These are phyloP conservation scores for Annulohypoxylon bovei DNA, from an alignment of 495 filamentous ascomycete species.

Conservation along the genomic window DNA sequence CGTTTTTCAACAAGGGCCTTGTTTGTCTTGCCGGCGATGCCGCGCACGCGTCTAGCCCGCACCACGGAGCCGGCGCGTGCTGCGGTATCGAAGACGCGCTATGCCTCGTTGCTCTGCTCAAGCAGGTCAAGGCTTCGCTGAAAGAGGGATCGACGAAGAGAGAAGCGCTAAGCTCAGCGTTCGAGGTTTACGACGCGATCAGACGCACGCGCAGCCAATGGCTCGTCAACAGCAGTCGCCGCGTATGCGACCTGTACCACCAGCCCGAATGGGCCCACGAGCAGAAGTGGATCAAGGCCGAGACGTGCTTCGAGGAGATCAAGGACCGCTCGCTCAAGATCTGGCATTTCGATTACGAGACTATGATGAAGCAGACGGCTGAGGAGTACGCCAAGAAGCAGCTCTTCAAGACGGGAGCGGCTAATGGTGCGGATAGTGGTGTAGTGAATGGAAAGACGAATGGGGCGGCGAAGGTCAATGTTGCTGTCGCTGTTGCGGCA, in stretches of 20 bases:
- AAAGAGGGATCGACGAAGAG: slow-evolving; percentile 7
- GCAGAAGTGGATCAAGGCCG: slow-evolving; percentile 44
- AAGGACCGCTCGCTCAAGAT: slow-evolving; percentile 47
- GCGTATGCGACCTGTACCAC: slow-evolving; percentile 44
- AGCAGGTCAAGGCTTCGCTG: slow-evolving; percentile 8
- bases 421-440: not conserved
- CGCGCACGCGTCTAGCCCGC: slow-evolving; percentile 55
- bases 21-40: slow-evolving; percentile 52
- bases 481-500: slow-evolving; percentile 2
- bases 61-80: slow-evolving; percentile 56
- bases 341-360: slow-evolving; percentile 47
- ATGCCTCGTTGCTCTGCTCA: slow-evolving; percentile 33
- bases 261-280: slow-evolving; percentile 42
- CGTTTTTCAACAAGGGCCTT: slow-evolving; percentile 43
- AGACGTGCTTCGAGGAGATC: slow-evolving; percentile 48
- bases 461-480: not conserved
- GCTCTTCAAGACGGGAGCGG: not conserved
- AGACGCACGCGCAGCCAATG: slow-evolving; percentile 45
- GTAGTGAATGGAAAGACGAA: not conserved
- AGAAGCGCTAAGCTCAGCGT: slow-evolving; percentile 13
- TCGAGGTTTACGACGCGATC: slow-evolving; percentile 30
- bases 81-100: slow-evolving; percentile 53
- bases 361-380: slow-evolving; percentile 39
- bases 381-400: slow-evolving; percentile 19
- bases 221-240: slow-evolving; percentile 50